Conservation (phyloP, 768 basidiomycete genomes). For the Leccinum imitatum region DNA sequence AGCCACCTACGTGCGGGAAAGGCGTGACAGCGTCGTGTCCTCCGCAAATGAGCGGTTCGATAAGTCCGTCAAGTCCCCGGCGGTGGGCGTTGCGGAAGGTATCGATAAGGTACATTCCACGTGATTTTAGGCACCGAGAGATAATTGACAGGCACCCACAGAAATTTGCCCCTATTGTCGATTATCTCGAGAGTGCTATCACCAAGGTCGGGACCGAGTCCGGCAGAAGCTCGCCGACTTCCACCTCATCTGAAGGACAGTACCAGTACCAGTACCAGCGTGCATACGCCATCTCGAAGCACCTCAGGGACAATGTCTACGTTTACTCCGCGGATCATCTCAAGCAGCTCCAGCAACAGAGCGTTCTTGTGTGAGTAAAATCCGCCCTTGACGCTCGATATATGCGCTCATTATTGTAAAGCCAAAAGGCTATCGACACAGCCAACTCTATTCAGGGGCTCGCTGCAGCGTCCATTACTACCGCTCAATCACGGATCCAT, state of each 20-base stretch:
- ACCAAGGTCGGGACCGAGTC: conserved; percentile 47
- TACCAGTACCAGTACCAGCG: conserved; percentile 79
- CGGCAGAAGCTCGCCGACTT: conserved; percentile 44
- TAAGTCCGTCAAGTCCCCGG: conserved; percentile 63
- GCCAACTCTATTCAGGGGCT: conserved; percentile 61
- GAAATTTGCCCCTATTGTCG: conserved; percentile 73
- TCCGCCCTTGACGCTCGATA: not conserved
- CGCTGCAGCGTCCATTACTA: conserved; percentile 54
- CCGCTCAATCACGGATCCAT: conserved; percentile 58
- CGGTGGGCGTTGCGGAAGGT: conserved; percentile 57
- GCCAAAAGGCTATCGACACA: conserved; percentile 68
- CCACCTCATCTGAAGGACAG: conserved; percentile 42
- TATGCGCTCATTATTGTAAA: conserved; percentile 26
- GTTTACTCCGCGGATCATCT: conserved; percentile 70
- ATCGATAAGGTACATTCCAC: conserved; percentile 65
- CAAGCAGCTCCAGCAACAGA: conserved; percentile 68
- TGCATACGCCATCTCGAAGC: conserved; percentile 61
- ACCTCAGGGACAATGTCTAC: conserved; percentile 60
- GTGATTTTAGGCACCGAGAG: conserved; percentile 17
- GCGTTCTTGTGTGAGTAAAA: conserved; percentile 54
- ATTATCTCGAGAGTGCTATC: conserved; percentile 64
- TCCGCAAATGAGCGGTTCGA: conserved; percentile 64
- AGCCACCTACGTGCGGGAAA: conserved; percentile 54
- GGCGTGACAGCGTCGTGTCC: conserved; percentile 52
- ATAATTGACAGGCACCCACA: conserved; percentile 28